Conservation (phyloP, 352 stramenopile species). For the Hyaloperonospora arabidopsidis region DNA sequence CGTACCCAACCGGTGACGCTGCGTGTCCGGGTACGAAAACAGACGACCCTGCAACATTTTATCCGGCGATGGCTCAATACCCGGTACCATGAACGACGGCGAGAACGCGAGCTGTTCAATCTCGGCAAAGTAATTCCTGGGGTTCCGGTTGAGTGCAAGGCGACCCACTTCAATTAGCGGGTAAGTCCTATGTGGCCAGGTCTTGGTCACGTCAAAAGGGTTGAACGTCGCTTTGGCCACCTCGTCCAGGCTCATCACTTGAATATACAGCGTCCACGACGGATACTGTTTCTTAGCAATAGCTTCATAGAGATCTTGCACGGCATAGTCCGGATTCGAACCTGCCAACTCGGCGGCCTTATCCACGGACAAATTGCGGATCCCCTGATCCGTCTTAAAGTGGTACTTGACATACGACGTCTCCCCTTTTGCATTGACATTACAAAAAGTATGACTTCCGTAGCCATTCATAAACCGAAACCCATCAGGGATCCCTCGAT, state of each 20-base stretch:
- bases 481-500: slow-evolving; percentile 30
- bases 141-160: slow-evolving; percentile 82
- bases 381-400: slow-evolving; percentile 88
- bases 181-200: slow-evolving; percentile 86
- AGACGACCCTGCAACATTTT: slow-evolving; percentile 85
- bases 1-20: slow-evolving; percentile 79
- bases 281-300: slow-evolving; percentile 78
- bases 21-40: slow-evolving; percentile 87
- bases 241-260: slow-evolving; percentile 85
- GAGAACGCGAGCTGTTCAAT: slow-evolving; percentile 87
- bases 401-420: slow-evolving; percentile 90
- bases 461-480: slow-evolving; percentile 87
- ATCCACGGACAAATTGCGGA: slow-evolving; percentile 81
- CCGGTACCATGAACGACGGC: slow-evolving; percentile 81
- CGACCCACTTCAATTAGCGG: slow-evolving; percentile 77
- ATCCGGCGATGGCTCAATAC: slow-evolving; percentile 80
- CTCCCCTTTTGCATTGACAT: slow-evolving; percentile 51
- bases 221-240: slow-evolving; percentile 58
- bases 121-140: slow-evolving; percentile 86
- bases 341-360: slow-evolving; percentile 60
- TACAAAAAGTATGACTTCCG: slow-evolving; percentile 84
- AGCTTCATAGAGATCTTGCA: slow-evolving; percentile 87
- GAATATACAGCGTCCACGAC: slow-evolving; percentile 86
- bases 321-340: slow-evolving; percentile 83
- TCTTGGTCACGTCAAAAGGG: slow-evolving; percentile 91